A percentile compares a stretch with the other conserved stretches of the same genome.
Conservation (phyloP, 2,329 filamentous ascomycete genomes). For the Botrytis squamosa region DNA sequence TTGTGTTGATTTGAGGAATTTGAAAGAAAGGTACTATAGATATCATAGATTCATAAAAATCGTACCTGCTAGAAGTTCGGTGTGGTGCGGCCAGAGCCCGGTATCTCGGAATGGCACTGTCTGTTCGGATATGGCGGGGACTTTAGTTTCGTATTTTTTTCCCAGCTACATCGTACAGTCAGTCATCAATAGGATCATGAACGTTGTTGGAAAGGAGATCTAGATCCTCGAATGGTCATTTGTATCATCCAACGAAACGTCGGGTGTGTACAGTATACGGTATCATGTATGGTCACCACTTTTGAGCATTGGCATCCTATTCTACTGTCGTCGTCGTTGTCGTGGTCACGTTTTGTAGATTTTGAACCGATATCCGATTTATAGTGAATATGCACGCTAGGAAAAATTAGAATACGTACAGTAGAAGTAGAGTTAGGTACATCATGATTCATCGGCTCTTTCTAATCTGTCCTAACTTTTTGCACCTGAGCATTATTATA, state of each 20-base stretch:
- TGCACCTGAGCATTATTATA: background rate
- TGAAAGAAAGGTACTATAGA: background rate
- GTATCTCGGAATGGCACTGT: background rate
- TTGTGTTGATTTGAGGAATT: background rate
- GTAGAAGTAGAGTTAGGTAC: background rate
- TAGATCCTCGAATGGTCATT: background rate
- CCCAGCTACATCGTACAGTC: background rate
- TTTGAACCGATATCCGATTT: background rate
- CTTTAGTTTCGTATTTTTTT: background rate
- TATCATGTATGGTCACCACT: background rate
- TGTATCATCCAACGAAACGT: background rate
- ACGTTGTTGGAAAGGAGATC: background rate
- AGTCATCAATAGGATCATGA: background rate
- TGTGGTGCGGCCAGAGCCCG: background rate
- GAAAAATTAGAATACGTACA: background rate
- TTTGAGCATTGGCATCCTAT: background rate
- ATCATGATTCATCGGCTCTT: background rate
- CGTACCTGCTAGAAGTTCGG: background rate
- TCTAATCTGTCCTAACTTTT: background rate
- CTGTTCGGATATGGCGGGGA: conserved; percentile 5
- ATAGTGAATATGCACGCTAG: background rate
- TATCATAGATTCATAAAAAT: background rate
- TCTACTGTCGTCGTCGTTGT: background rate
- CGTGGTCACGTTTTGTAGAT: background rate
- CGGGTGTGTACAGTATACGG: background rate